Percentiles rank a stretch among this genome's conserved stretches.
Evolutionary conservation across 768 basidiomycete species (phyloP).

Genomic region (Termitomyces sp.): DNA sequence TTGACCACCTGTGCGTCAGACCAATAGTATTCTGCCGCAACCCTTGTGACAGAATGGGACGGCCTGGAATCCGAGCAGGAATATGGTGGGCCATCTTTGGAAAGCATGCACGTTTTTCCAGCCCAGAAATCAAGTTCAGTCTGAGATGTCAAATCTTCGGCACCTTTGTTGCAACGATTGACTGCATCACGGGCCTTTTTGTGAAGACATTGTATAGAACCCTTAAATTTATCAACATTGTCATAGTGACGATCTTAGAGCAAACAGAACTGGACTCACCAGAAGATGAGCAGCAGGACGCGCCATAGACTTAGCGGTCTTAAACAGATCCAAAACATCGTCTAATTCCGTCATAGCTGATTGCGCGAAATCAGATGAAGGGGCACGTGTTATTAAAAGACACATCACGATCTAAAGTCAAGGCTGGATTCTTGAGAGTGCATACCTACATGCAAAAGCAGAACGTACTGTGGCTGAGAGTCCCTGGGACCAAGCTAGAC

Average conservation of each 20-base stretch:
- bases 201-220: constrained; percentile 33
- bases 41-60: neutral
- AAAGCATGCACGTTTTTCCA: constrained; percentile 44
- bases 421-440: neutral
- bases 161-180: constrained; percentile 20
- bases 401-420: constrained; percentile 50
- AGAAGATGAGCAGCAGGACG: constrained; percentile 39
- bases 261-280: constrained; percentile 23
- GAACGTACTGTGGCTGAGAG: constrained; percentile 57
- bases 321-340: constrained; percentile 35
- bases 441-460: neutral
- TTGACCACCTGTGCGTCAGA: constrained; percentile 8
- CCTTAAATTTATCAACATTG: constrained; percentile 20
- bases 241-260: neutral
- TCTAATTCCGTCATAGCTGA: constrained; percentile 45
- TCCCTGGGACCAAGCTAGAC: constrained; percentile 59
- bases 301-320: constrained; percentile 37
- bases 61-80: neutral
- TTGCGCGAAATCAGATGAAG: constrained; percentile 39
- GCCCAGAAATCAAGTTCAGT: constrained; percentile 51
- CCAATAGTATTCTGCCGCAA: constrained; percentile 9
- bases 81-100: constrained; percentile 12
- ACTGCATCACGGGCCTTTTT: constrained; percentile 38
- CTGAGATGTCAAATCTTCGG: constrained; percentile 29
- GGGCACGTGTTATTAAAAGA: constrained; percentile 44